Base-by-base conservation (phyloP, 345 rosid genomes). In the Citrus cavaleriei region DNA sequence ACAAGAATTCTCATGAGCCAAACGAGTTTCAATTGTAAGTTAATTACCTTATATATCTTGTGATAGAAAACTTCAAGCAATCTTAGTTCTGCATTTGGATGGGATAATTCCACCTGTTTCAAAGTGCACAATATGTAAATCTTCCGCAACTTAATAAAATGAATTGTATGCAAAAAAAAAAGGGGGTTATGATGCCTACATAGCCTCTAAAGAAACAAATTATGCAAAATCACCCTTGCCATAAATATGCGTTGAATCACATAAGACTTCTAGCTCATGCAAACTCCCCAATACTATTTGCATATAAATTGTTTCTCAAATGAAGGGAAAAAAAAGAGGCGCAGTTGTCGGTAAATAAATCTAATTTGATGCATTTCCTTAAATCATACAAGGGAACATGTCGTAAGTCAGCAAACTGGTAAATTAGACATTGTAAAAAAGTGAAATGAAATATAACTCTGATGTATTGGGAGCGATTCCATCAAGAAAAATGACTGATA, bases 21-120 rank as follows among this genome's bases (percentile, higher is more conserved):
- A 62, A 62, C 40, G 70, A 59, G 65, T 49, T 57, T 59, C 19
- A 74, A 68, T 30, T 25, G 58, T n/a, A 66, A 65, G 8, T 68
- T 58, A 62, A 70, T 21, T 86, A 94, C 99, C 97, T 96, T 96
- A 66, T 91, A 96, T 74, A 96, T 96, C 88, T 93, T 96, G 88
- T 94, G 98, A 78, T 90, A 91, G 85, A 94, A 96, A 28, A 94
- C 97, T 89, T 96, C 98, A 70, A 96, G 92, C 78, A 96, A 86
- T 82, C 99, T 88, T 82, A 94, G 93, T 84, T 96, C 98, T 74
- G 97, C 98, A 87, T 88, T 88, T 69, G 91, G 91, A 84, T 88
- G 94, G 72, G 99, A 96, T 85, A 96, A 82, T 73, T 93, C 98
- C 58, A 93, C 99, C 99, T 94, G 89, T 84, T 86, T 81, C 40